Conservation (phyloP, 495 filamentous ascomycete species). For the Apiosordaria backusii region DNA sequence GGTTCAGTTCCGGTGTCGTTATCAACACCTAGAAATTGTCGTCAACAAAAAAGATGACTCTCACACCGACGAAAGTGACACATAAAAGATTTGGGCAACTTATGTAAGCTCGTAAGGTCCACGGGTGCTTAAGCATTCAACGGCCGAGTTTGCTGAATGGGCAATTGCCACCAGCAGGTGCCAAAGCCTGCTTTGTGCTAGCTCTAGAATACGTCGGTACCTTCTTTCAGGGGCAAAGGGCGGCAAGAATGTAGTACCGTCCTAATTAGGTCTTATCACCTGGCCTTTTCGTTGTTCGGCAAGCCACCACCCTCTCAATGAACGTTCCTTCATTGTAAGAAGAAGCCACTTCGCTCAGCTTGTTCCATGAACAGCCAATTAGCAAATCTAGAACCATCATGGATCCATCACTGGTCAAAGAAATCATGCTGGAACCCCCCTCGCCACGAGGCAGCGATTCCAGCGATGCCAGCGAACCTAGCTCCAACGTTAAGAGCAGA, state of each 20-base stretch:
- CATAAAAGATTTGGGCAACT: conserved; percentile 4
- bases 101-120: not conserved
- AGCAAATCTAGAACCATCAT: not conserved
- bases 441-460: not conserved
- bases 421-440: not conserved
- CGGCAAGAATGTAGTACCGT: not conserved
- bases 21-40: not conserved
- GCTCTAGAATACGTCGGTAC: not conserved
- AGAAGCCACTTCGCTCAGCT: not conserved
- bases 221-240: not conserved
- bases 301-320: not conserved
- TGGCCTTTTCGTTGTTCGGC: not conserved
- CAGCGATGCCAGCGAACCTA: not conserved
- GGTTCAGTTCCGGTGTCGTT: not conserved
- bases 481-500: not conserved
- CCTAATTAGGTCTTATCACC: not conserved
- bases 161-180: not conserved
- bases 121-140: not conserved
- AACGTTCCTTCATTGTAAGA: not conserved
- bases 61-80: not conserved
- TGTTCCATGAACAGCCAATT: not conserved
- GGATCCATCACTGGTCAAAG: conserved; percentile 5
- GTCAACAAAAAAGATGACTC: not conserved
- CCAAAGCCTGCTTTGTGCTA: not conserved
- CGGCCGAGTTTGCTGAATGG: not conserved